phyloP scores from a whole-genome alignment of 768 basidiomycete species.

The Trametes coccinea region DNA sequence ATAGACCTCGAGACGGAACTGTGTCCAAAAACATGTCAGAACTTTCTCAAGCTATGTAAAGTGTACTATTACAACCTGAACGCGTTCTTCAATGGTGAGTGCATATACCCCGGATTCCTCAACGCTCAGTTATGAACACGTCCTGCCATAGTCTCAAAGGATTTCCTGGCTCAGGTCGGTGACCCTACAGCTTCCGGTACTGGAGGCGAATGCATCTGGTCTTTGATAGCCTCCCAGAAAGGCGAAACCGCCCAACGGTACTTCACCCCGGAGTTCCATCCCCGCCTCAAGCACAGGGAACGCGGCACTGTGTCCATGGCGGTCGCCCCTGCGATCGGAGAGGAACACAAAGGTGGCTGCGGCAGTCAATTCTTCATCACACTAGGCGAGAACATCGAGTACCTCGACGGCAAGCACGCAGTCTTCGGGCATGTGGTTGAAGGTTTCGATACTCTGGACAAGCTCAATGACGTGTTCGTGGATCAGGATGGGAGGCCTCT shows the following conservation, averaged over 20 bases:
- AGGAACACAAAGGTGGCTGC: constrained; percentile 64
- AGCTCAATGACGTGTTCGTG: constrained; percentile 87
- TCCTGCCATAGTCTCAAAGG: constrained; percentile 78
- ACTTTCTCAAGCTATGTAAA: constrained; percentile 98
- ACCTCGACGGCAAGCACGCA: constrained; percentile 89
- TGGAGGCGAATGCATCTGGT: constrained; percentile 90
- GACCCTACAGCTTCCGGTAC: constrained; percentile 95
- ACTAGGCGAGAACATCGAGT: constrained; percentile 86
- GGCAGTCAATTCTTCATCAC: constrained; percentile 98
- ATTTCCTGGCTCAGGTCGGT: constrained; percentile 95
- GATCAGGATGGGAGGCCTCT: constrained; percentile 89
- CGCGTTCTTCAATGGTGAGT: constrained; percentile 96
- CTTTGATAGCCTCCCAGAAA: constrained; percentile 57
- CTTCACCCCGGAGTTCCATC: constrained; percentile 80
- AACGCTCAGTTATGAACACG: background rate
- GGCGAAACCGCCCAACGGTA: constrained; percentile 60
- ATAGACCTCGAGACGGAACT: constrained; percentile 91
- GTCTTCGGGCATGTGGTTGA: constrained; percentile 97
- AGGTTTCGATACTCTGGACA: constrained; percentile 87
- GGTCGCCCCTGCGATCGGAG: constrained; percentile 77
- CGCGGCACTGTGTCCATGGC: constrained; percentile 98
- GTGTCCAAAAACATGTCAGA: constrained; percentile 90
- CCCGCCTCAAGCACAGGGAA: constrained; percentile 78
- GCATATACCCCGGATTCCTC: background rate
- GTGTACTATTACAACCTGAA: constrained; percentile 96